Evolutionary conservation across 2,329 filamentous ascomycete species (phyloP), one percentile per base, ranked within the genome.

Genomic region (Ceratocystis cubensis): DNA sequence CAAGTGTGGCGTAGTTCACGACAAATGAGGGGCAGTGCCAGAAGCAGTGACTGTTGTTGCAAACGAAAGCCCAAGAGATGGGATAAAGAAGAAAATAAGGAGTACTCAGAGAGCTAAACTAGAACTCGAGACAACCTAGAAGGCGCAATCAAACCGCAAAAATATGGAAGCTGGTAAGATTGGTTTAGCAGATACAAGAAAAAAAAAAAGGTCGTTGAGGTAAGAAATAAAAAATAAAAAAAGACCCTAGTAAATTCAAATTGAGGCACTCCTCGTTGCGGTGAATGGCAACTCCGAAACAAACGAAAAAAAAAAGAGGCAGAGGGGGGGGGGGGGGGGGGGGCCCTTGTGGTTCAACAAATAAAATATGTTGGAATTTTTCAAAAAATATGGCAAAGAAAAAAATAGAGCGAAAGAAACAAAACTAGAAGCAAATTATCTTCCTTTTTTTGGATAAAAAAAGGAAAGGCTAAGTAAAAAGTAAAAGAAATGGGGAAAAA

Each of bases 251-350:
- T 59, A 59, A 59, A 59, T 17, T 10, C 53, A 59, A 59, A 59
- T 59, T 59, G 53, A 37, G 53, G 53, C 53, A 59, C 53, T 37
- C 53, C 53, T 33, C 53, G 53, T 37, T 59, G 53, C 53, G 53
- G 53, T 59, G 28, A 30, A 59, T 37, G 53, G 53, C 28, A 30
- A 59, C 25, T 59, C 53, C 53, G 53, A 59, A 59, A 59, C 17
- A 33, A 59, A 30, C 6, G 28, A 33, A 22, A 22, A 2, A 22
- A 22, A 22, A 22, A 22, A 22, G 22, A 22, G 22, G 22, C 22
- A 22, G 22, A 22, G n/a, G n/a, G n/a, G n/a, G n/a, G n/a, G n/a
- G n/a, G n/a, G n/a, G n/a, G n/a, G n/a, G n/a, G n/a, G n/a, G n/a
- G n/a, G n/a, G n/a, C n/a, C n/a, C n/a, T n/a, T n/a, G n/a, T n/a